A percentile compares a stretch with the other conserved stretches of the same genome.
Conservation (phyloP, 2,329 filamentous ascomycete genomes). For the Myriosclerotinia scirpicola region DNA sequence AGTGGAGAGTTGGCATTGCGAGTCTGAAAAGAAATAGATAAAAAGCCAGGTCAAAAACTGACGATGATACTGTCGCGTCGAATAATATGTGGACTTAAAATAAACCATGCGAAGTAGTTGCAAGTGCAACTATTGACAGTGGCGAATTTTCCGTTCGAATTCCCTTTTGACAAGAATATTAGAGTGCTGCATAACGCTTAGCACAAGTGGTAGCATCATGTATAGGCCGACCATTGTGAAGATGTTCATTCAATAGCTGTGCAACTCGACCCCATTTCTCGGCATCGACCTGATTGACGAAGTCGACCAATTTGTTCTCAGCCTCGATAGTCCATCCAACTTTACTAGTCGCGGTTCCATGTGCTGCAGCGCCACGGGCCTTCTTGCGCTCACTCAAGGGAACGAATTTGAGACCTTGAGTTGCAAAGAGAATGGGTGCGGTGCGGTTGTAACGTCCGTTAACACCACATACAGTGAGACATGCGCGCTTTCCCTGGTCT, state of each 20-base stretch:
- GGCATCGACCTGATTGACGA: constrained; percentile 28
- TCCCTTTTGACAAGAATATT: not conserved
- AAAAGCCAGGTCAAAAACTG: not conserved
- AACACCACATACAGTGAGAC: constrained; percentile 32
- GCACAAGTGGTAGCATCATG: constrained; percentile 18
- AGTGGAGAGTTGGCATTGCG: not conserved
- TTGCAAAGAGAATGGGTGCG: constrained; percentile 37
- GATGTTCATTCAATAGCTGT: constrained; percentile 14
- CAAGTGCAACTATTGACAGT: not conserved
- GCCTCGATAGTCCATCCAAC: constrained; percentile 30
- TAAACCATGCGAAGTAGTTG: not conserved
- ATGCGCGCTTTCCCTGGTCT: constrained; percentile 27
- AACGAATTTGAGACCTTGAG: constrained; percentile 34
- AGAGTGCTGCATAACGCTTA: constrained; percentile 20
- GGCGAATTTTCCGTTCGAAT: not conserved
- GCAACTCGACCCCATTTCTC: constrained; percentile 34
- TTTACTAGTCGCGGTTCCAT: constrained; percentile 2
- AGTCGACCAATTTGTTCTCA: constrained; percentile 29
- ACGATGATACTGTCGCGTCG: too few relatives aligned
- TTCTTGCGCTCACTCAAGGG: constrained; percentile 31
- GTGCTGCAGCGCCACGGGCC: constrained; percentile 1
- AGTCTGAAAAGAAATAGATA: not conserved
- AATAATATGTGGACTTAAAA: not conserved
- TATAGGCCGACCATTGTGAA: not conserved
- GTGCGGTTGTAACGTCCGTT: constrained; percentile 39